Conservation (phyloP, 106 monocot species). For the Allium fistulosum region DNA sequence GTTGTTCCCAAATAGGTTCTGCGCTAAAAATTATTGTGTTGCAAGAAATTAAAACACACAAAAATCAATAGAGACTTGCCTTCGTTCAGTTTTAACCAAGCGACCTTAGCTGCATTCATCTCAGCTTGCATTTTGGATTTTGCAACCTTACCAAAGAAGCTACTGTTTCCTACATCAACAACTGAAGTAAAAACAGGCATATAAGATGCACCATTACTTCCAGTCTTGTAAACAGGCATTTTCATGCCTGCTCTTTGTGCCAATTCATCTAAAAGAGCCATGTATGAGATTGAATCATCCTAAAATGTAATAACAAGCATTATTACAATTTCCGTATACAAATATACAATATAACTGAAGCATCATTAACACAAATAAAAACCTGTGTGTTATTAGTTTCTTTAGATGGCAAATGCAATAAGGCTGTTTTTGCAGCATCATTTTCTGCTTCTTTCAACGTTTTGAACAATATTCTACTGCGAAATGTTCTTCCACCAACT, state of each 20-base stretch:
- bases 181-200: slow-evolving; percentile 38
- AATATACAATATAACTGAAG: not conserved
- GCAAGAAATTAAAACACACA: too few relatives aligned
- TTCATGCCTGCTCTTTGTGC: slow-evolving; percentile 45
- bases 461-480: slow-evolving; percentile 29
- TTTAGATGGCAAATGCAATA: slow-evolving; percentile 16
- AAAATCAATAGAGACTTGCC: slow-evolving; percentile 28
- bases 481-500: slow-evolving; percentile 52
- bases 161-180: slow-evolving; percentile 47
- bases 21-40: not conserved
- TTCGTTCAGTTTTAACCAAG: slow-evolving; percentile 38
- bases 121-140: slow-evolving; percentile 81
- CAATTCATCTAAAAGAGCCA: slow-evolving; percentile 51
- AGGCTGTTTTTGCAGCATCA: slow-evolving; percentile 64
- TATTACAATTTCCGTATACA: slow-evolving; percentile 5
- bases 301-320: slow-evolving; percentile 3
- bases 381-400: not conserved
- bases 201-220: slow-evolving; percentile 25
- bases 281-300: slow-evolving; percentile 42
- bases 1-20: not conserved
- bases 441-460: slow-evolving; percentile 67
- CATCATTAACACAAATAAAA: not conserved
- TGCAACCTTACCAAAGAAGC: slow-evolving; percentile 44
- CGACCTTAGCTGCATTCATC: slow-evolving; percentile 85
- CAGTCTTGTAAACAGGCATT: slow-evolving; percentile 46